A percentile compares a stretch with the other conserved stretches of the same genome.
Conservation (phyloP, 768 basidiomycete species). For the Dentipellis sp. region DNA sequence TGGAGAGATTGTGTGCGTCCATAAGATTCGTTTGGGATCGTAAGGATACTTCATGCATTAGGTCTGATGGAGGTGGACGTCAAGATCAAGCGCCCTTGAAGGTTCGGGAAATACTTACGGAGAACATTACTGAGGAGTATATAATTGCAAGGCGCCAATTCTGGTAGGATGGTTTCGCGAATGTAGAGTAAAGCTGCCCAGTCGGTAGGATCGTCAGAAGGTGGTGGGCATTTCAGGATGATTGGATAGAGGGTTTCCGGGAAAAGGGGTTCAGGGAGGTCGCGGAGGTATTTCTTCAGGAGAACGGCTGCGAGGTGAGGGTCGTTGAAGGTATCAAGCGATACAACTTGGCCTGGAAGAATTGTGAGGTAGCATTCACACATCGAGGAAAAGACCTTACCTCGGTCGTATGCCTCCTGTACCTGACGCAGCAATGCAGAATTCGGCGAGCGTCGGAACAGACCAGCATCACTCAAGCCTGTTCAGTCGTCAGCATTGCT, state of each 20-base stretch:
- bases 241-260: constrained; percentile 56
- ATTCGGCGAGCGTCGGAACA: constrained; percentile 77
- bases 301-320: constrained; percentile 78
- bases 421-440: constrained; percentile 63
- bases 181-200: constrained; percentile 55
- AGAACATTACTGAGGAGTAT: constrained; percentile 60
- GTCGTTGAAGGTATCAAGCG: constrained; percentile 65
- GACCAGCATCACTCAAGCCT: constrained; percentile 63
- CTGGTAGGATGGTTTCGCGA: constrained; percentile 56
- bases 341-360: constrained; percentile 61
- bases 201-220: constrained; percentile 43
- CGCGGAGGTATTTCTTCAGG: constrained; percentile 77
- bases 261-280: constrained; percentile 73
- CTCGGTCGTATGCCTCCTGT: constrained; percentile 80
- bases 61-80: constrained; percentile 34
- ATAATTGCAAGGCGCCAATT: constrained; percentile 60
- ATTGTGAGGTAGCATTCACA: constrained; percentile 4
- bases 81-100: background rate
- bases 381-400: constrained; percentile 22
- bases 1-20: constrained; percentile 76
- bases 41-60: constrained; percentile 72
- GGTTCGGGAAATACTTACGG: constrained; percentile 7
- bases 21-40: constrained; percentile 62
- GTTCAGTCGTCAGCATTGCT: background rate
- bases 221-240: constrained; percentile 58